These are phyloP conservation scores for sunflower (Helianthus annuus) DNA, from an alignment of 129 eudicot genomes.

Conservation along the genomic window HanXRQr2.0-SUNRISE NC_035437.2:112712838-112713337, in stretches of 20 bases:
- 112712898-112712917: neutral
- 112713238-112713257: neutral
- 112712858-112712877: no score
- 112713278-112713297: no score
- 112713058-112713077: neutral
- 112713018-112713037: neutral
- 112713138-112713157: conserved; percentile 89
- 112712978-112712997: neutral
- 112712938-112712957: neutral
- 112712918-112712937: neutral
- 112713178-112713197: conserved; percentile 79
- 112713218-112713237: conserved; percentile 49
- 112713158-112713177: conserved; percentile 81
- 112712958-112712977: neutral
- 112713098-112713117: neutral
- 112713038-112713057: neutral
- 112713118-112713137: conserved; percentile 73
- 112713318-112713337: no score
- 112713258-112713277: neutral
- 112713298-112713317: no score
- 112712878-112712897: neutral
- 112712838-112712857: no score
- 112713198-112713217: conserved; percentile 69
- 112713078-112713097: neutral
- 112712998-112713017: neutral